phyloP scores from a whole-genome alignment of 179 eudicot species.

The Camellia oleifera region DNA sequence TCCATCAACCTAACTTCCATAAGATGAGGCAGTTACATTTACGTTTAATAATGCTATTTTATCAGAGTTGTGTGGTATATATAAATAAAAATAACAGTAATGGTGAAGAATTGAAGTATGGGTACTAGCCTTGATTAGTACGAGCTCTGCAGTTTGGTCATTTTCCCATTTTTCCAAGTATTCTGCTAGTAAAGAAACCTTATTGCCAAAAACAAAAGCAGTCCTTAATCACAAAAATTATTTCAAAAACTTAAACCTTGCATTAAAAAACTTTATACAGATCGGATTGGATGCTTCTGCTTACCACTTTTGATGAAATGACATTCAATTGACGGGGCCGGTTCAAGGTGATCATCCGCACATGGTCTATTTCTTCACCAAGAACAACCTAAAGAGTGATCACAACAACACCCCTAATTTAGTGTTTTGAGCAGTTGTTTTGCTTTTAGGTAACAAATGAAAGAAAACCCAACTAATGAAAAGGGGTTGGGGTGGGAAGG shows the following conservation, averaged over 20 bases:
- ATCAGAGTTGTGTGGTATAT: not conserved
- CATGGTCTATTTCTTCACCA: slow-evolving; percentile 61
- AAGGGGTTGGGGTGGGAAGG: not conserved
- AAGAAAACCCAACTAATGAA: not conserved
- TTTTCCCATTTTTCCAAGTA: slow-evolving; percentile 90
- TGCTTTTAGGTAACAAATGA: not conserved
- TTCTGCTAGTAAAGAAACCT: slow-evolving; percentile 76
- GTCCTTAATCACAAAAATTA: not conserved
- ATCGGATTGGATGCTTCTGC: slow-evolving; percentile 11
- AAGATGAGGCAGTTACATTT: no score
- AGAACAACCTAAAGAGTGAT: slow-evolving; percentile 59
- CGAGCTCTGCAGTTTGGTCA: slow-evolving; percentile 62
- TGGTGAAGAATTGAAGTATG: not conserved
- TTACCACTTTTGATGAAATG: slow-evolving; percentile 75
- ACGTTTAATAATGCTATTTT: not conserved
- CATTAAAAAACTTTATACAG: not conserved
- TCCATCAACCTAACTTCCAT: not conserved
- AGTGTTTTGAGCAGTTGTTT: not conserved
- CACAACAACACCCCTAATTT: not conserved
- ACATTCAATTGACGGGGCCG: slow-evolving; percentile 87
- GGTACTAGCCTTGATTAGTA: slow-evolving; percentile 68
- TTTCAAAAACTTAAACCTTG: not conserved
- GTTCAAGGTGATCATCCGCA: slow-evolving; percentile 75
- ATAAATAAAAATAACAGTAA: not conserved
- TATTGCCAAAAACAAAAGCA: slow-evolving; percentile 12